These are phyloP conservation scores for Ophiognomonia clavigignenti-juglandacearum DNA, from an alignment of 2,329 filamentous ascomycete genomes.

Conservation along the genomic window DNA sequence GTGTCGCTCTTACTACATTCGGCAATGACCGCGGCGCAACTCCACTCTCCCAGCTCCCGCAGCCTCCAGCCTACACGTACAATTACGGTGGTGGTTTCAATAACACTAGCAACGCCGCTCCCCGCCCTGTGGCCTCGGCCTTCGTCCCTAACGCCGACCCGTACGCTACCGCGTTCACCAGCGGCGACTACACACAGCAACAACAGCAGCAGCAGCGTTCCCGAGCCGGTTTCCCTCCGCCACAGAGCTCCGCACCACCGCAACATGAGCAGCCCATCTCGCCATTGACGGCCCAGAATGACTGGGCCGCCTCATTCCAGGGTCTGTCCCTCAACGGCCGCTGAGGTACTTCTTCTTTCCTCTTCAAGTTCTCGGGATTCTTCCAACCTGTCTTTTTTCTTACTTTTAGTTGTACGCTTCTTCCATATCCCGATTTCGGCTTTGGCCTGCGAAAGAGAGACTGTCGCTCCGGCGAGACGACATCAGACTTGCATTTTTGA, in stretches of 20 bases:
- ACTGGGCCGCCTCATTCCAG: slow-evolving; percentile 64
- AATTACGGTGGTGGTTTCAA: slow-evolving; percentile 40
- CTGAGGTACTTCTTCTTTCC: slow-evolving; percentile 25
- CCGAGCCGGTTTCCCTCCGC: slow-evolving; percentile 41
- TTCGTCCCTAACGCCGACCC: slow-evolving; percentile 39
- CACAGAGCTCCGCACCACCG: slow-evolving; percentile 27
- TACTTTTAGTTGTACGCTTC: too few relatives aligned
- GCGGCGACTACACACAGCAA: slow-evolving; percentile 42
- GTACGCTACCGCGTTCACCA: slow-evolving; percentile 36
- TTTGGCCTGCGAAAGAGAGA: slow-evolving; percentile 1
- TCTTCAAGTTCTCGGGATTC: too few relatives aligned
- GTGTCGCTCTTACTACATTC: slow-evolving; percentile 38
- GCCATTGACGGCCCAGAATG: slow-evolving; percentile 41
- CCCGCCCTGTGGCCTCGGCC: slow-evolving; percentile 30
- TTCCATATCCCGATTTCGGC: slow-evolving; percentile 7
- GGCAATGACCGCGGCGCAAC: slow-evolving; percentile 36
- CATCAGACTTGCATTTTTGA: slow-evolving; percentile 14
- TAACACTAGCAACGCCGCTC: too few relatives aligned
- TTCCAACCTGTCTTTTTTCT: background rate
- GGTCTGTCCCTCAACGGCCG: slow-evolving; percentile 66
- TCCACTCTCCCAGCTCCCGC: slow-evolving; percentile 31
- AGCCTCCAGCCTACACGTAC: slow-evolving; percentile 33
- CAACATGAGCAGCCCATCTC: slow-evolving; percentile 35
- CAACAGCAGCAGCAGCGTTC: too few relatives aligned
- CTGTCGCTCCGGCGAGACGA: too few relatives aligned